phyloP scores from a whole-genome alignment of 129 eudicot genomes.

The Cynara cardunculus region DNA sequence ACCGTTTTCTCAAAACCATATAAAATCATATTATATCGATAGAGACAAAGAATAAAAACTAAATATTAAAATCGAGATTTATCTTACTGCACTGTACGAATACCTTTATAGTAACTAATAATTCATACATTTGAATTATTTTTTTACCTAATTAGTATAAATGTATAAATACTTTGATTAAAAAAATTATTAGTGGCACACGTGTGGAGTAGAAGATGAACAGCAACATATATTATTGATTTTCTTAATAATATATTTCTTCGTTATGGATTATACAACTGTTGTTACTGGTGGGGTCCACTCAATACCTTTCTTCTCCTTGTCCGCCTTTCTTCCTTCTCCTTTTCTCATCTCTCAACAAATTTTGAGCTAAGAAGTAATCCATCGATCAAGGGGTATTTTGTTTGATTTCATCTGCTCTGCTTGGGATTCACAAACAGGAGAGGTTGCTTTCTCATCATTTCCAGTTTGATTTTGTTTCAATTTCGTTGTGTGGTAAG shows the following conservation, averaged over 20 bases:
- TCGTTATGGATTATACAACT: neutral
- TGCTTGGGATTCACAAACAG: neutral
- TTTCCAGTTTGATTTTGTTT: neutral
- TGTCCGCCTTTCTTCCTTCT: conserved; percentile 1
- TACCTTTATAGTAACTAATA: no score
- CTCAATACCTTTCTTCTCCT: neutral
- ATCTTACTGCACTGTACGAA: no score
- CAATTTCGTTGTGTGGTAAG: neutral
- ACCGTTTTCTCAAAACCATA: no score
- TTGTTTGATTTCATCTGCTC: neutral
- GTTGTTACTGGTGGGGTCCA: neutral
- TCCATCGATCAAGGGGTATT: neutral
- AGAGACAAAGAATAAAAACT: no score
- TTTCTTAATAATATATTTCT: neutral
- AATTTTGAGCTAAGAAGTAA: neutral
- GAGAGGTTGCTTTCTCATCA: neutral
- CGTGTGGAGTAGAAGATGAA: neutral
- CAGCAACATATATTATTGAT: neutral
- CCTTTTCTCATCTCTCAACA: neutral
- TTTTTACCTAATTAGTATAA: no score
- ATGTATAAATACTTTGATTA: no score
- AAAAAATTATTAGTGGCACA: no score
- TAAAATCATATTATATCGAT: no score
- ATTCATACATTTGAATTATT: no score
- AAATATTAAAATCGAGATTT: no score